Evolutionary conservation across 768 basidiomycete species (phyloP), one percentile per base, ranked within the genome.

Genomic region (Pisolithus tinctorius): DNA sequence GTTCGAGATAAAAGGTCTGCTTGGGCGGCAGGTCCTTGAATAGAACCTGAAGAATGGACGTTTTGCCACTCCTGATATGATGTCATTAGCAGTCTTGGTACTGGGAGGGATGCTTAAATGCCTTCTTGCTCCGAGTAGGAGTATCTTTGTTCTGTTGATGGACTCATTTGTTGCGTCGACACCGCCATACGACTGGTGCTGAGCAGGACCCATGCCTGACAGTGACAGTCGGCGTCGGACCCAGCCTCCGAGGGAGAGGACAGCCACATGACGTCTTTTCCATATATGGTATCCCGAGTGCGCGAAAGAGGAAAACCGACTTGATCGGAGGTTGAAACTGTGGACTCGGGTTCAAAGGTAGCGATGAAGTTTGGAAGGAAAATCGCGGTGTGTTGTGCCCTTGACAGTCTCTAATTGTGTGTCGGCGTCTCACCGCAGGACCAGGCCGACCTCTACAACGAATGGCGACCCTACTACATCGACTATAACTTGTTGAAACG

Each of bases 391-490:
- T 23, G 45, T 23, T 11, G 17, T 45, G 80, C 20, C 30, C 30
- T 31, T 9, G 30, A 31, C 65, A 16, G 46, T 16, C 30, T 17
- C 7, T 5, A 23, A 36, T 6, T 11, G 47, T 39, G 20, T 20
- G 4, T 42, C 20, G 10, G 39, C 27, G 34, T 5, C 6, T 43
- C 10, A 34, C 4, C 41, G 17, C 3, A 31, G 31, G 1, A 38
- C 16, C 63, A 93, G 90, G 82, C 80, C 45, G 86, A 88, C 60
- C 76, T 92, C 39, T 96, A 94, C 69, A 79, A 77, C 57, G 93
- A 92, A 76, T 96, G 93, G 93, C 78, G 83, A 17, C 86, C 86
- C 2, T 88, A 84, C 61, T 97, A 97, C 63, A 78, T 97, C 51
- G 82, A 93, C 70, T 97, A 98, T 61, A 89, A 88, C 60, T 74